Base-by-base conservation (phyloP, 495 filamentous ascomycete genomes). In the Amphirosellinia nigrospora region DNA sequence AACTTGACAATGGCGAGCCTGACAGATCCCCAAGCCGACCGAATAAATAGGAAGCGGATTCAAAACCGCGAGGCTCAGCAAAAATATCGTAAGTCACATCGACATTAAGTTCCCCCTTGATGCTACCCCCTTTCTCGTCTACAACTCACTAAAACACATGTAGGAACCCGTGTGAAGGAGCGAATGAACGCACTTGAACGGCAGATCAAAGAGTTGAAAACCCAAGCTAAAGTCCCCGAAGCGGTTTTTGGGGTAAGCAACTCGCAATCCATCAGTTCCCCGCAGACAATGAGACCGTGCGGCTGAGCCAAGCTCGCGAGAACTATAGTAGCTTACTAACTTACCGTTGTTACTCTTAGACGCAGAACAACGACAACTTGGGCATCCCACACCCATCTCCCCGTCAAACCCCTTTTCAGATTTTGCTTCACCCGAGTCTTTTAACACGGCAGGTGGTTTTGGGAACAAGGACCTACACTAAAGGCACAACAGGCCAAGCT, bases 131-230 rank as follows among this genome's bases (percentile, higher is more conserved):
- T 28, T 52, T 56, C 6, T 21, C 3, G 16, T 26, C 53, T 36
- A n/a, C 4, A 60, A 15, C 36, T 60, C 23, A 60, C 56, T 38
- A 23, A 41, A 60, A 38, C 3, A 15, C 11, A 60, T 60, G 36
- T 39, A 60, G 56, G 56, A 39, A 60, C 56, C 19, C 56, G 56
- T 13, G 56, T 60, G 32, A 60, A 60, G 8, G 56, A 60, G 34
- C 56, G 56, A 60, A 60, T 60, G 56, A 60, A 60, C 56, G 56
- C 56, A 21, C 56, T 60, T 4, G 56, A 60, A 39, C 39, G 56
- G 19, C 34, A 60, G n/a, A 60, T 60, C 36, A 60, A 60, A 39
- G 56, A 60, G 56, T 41, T 60, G 10, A 60, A 60, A 26, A 26
- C 7, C 16, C 56, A 60, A 26, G 56, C 56, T 39, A 60, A 60